Conservation (phyloP, 2,329 filamentous ascomycete genomes). For the Pseudocercospora ulei region DNA sequence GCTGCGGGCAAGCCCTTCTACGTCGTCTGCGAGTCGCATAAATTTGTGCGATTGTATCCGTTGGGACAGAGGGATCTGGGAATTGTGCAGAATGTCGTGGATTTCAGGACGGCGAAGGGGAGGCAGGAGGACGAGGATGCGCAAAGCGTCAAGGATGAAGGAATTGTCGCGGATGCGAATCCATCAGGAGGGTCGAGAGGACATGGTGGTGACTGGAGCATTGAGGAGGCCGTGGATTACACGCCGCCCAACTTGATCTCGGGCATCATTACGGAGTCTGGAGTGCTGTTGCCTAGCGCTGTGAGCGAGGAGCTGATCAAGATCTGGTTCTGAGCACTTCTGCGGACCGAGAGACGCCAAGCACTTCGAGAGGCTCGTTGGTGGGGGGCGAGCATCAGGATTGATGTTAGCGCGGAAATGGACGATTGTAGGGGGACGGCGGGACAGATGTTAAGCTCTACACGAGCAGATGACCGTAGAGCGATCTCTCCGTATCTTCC, state of each 20-base stretch:
- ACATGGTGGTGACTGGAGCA: slow-evolving; percentile 23
- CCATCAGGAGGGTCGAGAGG: slow-evolving; percentile 17
- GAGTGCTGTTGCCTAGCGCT: slow-evolving; percentile 59
- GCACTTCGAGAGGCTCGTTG: too few species aligned
- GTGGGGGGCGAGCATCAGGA: too few species aligned
- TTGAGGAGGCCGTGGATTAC: slow-evolving; percentile 51
- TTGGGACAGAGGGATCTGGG: slow-evolving; percentile 71
- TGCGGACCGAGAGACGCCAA: background rate
- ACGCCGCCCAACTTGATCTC: slow-evolving; percentile 60
- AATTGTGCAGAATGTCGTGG: slow-evolving; percentile 65
- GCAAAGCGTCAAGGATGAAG: slow-evolving; percentile 21
- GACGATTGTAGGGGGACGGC: too few species aligned
- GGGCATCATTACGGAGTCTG: slow-evolving; percentile 66
- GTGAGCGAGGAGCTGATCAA: slow-evolving; percentile 62
- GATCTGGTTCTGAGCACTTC: slow-evolving; percentile 42
- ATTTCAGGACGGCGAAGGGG: slow-evolving; percentile 52
- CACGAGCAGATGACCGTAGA: too few species aligned
- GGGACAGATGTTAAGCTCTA: too few species aligned
- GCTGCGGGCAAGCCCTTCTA: slow-evolving; percentile 69
- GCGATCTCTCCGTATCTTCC: too few species aligned
- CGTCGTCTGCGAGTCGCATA: slow-evolving; percentile 89
- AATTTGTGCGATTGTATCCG: slow-evolving; percentile 83
- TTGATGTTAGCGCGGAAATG: too few species aligned
- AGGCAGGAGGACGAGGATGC: slow-evolving; percentile 18
- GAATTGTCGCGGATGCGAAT: slow-evolving; percentile 30